Conservation (phyloP, 371 early-diverging fungal species). For the Haplosporangium sp. region DNA sequence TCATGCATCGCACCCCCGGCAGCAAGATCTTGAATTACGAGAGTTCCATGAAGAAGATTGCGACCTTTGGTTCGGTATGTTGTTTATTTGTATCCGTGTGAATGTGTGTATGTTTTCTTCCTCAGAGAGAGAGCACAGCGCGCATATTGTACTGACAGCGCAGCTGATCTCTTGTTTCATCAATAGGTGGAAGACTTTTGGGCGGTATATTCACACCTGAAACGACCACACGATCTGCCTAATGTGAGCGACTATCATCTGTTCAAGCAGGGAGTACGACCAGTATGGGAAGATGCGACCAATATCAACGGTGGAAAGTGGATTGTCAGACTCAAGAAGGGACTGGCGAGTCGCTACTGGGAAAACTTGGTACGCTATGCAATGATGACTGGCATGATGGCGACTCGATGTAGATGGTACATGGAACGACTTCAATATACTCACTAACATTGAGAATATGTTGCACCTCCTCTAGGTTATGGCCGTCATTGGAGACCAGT, state of each 20-base stretch:
- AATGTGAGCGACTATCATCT: conserved; percentile 94
- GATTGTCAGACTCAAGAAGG: conserved; percentile 96
- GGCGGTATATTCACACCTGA: conserved; percentile 89
- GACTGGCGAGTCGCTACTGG: conserved; percentile 94
- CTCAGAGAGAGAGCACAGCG: neutral
- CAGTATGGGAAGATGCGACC: conserved; percentile 96
- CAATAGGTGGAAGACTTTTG: conserved; percentile 92
- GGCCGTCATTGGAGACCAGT: conserved; percentile 93
- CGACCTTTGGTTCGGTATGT: conserved; percentile 82
- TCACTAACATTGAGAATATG: neutral
- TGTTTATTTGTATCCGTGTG: neutral
- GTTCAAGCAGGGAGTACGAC: conserved; percentile 95
- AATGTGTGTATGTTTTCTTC: neutral
- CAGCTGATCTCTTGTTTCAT: neutral
- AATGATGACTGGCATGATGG: conserved; percentile 2
- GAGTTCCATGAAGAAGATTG: conserved; percentile 86
- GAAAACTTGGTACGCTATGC: conserved; percentile 75
- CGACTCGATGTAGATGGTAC: neutral
- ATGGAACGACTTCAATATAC: too few species aligned
- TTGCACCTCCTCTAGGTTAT: conserved; percentile 63
- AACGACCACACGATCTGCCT: conserved; percentile 88
- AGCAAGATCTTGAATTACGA: conserved; percentile 91
- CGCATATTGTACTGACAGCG: neutral
- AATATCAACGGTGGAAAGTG: conserved; percentile 97
- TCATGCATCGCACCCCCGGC: conserved; percentile 91